Evolutionary conservation across 768 basidiomycete genomes (phyloP), one percentile per base, ranked within the genome.

Genomic region (Trametes coccinea): DNA sequence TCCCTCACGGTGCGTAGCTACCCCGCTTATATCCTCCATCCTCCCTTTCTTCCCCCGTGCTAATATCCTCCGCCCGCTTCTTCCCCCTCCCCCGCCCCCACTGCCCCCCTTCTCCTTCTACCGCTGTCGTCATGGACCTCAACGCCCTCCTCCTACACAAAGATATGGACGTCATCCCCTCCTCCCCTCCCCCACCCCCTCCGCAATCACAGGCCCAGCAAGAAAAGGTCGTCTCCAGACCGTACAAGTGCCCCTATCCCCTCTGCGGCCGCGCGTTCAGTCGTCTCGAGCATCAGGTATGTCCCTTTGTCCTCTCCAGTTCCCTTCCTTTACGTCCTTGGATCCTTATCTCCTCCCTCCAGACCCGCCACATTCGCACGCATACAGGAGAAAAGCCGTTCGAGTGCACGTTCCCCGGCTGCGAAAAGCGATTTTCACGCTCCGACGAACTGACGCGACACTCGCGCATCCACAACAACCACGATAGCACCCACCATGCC

Each of bases 341-440:
- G 8, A 29, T 44, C n/a, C 52, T 55, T 60, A 27, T 51, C 37
- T 46, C 58, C 30, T 49, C 40, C 37, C 44, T 39, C 0, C 74
- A 98, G 93, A 99, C 96, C 17, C 89, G 96, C 64, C 96, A 99
- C 72, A 97, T 98, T 56, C 90, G 96, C 61, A 99, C 95, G 0
- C 96, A 99, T 74, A 99, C 96, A 0, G 96, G 96, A 70, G 96
- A 99, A 77, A 98, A 97, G 69, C 96, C 96, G 2, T 98, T 98
- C 69, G 83, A 85, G 22, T 99, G 96, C 83, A 88, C 86, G 1
- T 92, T 88, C 73, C 87, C 92, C 3, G 85, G 87, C n/a, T 99
- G 96, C 82, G 95, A 97, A 76, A 99, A 98, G 75, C 90, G 95
- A 5, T 99, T 99, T 75, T 95, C 93, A 16, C 88, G 96, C 61